Conservation (phyloP, 108 stramenopile species). For the Schizochytrium sp. region DNA sequence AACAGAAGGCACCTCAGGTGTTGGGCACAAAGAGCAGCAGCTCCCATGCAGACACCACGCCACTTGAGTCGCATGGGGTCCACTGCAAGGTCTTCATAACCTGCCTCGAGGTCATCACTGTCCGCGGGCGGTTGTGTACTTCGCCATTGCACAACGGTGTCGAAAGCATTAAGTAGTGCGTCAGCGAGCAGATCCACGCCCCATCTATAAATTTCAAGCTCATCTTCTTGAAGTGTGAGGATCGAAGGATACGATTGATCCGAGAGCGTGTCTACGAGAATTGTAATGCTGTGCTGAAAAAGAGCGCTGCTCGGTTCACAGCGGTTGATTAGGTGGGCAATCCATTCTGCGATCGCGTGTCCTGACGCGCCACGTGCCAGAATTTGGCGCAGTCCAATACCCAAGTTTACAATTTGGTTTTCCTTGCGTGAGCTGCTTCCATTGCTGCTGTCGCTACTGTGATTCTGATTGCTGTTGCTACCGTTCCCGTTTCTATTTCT, state of each 20-base stretch:
- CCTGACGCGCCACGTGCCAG: neutral
- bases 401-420: constrained; percentile 3
- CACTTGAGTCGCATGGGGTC: constrained; percentile 42
- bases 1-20: constrained; percentile 20
- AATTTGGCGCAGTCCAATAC: constrained; percentile 36
- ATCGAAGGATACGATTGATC: constrained; percentile 34
- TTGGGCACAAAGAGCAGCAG: constrained; percentile 26
- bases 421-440: neutral
- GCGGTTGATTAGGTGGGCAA: constrained; percentile 9
- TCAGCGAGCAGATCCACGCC: constrained; percentile 17
- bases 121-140: constrained; percentile 18
- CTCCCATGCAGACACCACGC: constrained; percentile 42
- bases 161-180: constrained; percentile 14
- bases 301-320: neutral
- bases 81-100: neutral
- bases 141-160: constrained; percentile 39
- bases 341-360: constrained; percentile 26
- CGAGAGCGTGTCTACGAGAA: constrained; percentile 28
- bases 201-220: constrained; percentile 2
- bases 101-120: constrained; percentile 35
- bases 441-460: too few relatives aligned
- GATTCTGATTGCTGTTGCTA: too few relatives aligned
- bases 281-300: constrained; percentile 38
- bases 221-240: constrained; percentile 9
- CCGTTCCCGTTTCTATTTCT: too few relatives aligned